Evolutionary conservation across 352 stramenopile genomes (phyloP).

Genomic region (Phytophthora brassicae): DNA sequence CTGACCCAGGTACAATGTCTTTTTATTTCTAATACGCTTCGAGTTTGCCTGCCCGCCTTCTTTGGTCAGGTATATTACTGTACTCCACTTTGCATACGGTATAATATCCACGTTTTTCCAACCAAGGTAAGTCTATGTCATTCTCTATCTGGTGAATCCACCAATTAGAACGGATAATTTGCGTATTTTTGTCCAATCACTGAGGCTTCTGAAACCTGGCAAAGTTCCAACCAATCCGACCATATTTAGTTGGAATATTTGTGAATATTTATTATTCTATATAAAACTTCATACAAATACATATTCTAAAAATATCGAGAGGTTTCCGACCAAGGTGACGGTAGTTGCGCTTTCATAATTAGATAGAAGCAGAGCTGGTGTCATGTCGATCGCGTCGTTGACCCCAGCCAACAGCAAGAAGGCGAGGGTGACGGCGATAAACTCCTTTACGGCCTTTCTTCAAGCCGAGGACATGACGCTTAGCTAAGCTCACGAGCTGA

Average conservation of each 20-base stretch:
- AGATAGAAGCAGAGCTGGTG: background rate
- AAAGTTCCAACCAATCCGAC: constrained; percentile 11
- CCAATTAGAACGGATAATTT: background rate
- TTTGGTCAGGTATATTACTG: no score
- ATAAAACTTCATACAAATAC: constrained; percentile 4
- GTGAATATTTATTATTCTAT: constrained; percentile 9
- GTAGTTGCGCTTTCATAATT: background rate
- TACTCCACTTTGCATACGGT: no score
- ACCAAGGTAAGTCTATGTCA: no score
- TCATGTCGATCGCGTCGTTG: background rate
- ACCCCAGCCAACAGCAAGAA: constrained; percentile 4
- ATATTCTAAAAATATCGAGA: constrained; percentile 13
- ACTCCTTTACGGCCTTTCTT: constrained; percentile 6
- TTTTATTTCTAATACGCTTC: no score
- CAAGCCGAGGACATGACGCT: background rate
- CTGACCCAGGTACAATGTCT: no score
- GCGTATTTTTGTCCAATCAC: background rate
- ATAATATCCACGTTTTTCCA: no score
- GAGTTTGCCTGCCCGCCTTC: no score
- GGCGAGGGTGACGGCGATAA: background rate
- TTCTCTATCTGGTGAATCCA: no score
- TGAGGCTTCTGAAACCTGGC: background rate
- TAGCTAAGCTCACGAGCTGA: background rate
- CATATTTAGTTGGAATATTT: constrained; percentile 30
- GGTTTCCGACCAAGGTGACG: constrained; percentile 4